Conservation (phyloP, 176 grass and related monocot genomes). For the Raddia guianensis region DNA sequence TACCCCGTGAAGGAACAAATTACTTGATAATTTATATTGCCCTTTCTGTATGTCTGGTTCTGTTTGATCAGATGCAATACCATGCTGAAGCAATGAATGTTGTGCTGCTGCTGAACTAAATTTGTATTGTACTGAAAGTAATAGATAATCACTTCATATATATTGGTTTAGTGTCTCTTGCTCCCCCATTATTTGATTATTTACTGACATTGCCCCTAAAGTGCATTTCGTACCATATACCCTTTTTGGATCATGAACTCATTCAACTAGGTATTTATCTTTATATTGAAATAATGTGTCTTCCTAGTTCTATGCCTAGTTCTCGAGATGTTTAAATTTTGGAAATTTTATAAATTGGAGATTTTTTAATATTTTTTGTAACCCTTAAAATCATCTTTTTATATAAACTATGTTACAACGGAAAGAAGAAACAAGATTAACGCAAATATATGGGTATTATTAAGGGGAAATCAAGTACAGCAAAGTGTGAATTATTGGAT, state of each 20-base stretch:
- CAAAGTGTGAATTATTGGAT: background rate
- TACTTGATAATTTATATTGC: background rate
- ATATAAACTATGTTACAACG: background rate
- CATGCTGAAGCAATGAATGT: background rate
- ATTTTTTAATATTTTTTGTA: too few species aligned
- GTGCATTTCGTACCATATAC: background rate
- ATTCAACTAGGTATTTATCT: background rate
- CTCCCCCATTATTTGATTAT: background rate
- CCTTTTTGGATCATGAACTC: background rate
- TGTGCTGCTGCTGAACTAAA: background rate
- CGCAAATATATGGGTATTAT: background rate
- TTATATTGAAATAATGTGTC: background rate
- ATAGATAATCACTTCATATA: background rate
- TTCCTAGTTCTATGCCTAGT: background rate
- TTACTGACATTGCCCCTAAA: background rate
- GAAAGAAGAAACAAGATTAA: background rate
- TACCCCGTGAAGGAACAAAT: background rate
- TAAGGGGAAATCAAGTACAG: background rate
- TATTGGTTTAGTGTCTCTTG: background rate
- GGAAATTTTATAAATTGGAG: background rate
- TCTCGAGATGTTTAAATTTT: background rate
- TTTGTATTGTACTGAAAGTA: conserved; percentile 10
- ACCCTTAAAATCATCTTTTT: background rate
- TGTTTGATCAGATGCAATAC: background rate
- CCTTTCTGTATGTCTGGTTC: background rate